Percentiles rank a stretch among this genome's conserved stretches.
These are phyloP conservation scores for Sugiyamaella americana DNA, from an alignment of 805 yeast species.

Conservation along the genomic window DNA sequence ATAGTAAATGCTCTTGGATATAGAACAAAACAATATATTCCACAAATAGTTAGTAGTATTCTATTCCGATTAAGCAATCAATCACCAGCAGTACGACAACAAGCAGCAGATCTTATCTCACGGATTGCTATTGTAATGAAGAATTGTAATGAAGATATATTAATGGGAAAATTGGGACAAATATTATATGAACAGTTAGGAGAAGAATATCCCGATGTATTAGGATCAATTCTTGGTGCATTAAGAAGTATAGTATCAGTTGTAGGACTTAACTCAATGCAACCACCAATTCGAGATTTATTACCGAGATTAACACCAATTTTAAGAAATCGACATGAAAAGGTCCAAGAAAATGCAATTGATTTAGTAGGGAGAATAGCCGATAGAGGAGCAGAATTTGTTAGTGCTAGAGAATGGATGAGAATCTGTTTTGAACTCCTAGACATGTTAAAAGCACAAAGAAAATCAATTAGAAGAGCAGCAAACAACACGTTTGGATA, in stretches of 20 bases:
- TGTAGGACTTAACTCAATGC: constrained; percentile 53
- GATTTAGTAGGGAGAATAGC: constrained; percentile 79
- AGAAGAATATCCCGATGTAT: constrained; percentile 88
- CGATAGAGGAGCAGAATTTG: constrained; percentile 66
- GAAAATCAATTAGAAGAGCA: constrained; percentile 67
- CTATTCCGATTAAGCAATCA: constrained; percentile 70
- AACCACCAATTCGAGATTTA: constrained; percentile 78
- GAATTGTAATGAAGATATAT: constrained; percentile 54
- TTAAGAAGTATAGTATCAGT: constrained; percentile 54
- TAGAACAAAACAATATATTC: constrained; percentile 63
- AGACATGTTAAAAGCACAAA: constrained; percentile 79
- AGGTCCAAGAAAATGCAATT: constrained; percentile 81
- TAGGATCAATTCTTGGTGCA: constrained; percentile 79
- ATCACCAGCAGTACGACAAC: constrained; percentile 66
- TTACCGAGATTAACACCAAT: constrained; percentile 89
- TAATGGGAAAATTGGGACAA: constrained; percentile 62
- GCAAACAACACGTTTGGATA: constrained; percentile 90
- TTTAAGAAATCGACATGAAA: constrained; percentile 79
- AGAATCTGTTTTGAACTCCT: constrained; percentile 84
- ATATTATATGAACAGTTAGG: constrained; percentile 87
- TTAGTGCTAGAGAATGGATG: constrained; percentile 96
- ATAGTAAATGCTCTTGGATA: constrained; percentile 56
- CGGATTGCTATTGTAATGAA: constrained; percentile 61
- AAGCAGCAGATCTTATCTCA: constrained; percentile 72
- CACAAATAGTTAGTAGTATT: constrained; percentile 64